Evolutionary conservation across 176 grass and related monocot genomes (phyloP).

Genomic region (Lolium rigidum): DNA sequence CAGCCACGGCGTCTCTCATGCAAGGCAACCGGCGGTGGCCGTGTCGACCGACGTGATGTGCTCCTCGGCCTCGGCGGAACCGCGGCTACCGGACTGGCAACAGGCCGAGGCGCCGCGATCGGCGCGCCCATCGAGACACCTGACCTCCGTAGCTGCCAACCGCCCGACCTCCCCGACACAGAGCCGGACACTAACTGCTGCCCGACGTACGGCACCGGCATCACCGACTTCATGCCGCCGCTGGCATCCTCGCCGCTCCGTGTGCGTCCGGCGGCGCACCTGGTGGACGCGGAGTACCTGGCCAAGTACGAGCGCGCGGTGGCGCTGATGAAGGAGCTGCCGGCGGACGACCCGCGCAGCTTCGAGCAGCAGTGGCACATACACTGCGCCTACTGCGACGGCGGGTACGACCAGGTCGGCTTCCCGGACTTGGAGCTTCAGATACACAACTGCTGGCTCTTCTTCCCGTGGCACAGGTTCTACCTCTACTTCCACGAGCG

Average conservation of each 20-base stretch:
- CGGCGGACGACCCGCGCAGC: constrained; percentile 62
- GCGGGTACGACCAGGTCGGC: background rate
- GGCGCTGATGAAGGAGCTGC: no score
- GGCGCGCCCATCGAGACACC: constrained; percentile 60
- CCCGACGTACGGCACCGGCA: constrained; percentile 34
- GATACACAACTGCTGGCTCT: no score
- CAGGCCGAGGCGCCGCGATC: constrained; percentile 8
- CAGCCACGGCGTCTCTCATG: constrained; percentile 37
- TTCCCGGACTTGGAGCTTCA: no score
- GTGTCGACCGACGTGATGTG: constrained; percentile 59
- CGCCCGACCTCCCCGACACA: constrained; percentile 30
- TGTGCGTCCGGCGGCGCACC: constrained; percentile 68
- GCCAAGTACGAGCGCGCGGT: no score
- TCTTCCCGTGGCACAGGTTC: constrained; percentile 54
- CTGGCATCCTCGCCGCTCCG: constrained; percentile 46
- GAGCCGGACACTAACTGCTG: constrained; percentile 45
- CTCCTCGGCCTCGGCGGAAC: constrained; percentile 60
- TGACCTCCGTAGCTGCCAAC: constrained; percentile 45
- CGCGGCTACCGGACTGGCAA: constrained; percentile 39
- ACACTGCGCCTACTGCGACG: constrained; percentile 71
- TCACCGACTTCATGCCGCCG: constrained; percentile 65
- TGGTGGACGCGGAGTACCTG: constrained; percentile 21
- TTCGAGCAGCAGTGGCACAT: constrained; percentile 67
- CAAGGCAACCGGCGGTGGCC: constrained; percentile 1
- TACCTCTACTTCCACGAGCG: constrained; percentile 76